A percentile compares a stretch with the other conserved stretches of the same genome.
Conservation (phyloP, 441 rosid genomes). For the Melastoma candidum region DNA sequence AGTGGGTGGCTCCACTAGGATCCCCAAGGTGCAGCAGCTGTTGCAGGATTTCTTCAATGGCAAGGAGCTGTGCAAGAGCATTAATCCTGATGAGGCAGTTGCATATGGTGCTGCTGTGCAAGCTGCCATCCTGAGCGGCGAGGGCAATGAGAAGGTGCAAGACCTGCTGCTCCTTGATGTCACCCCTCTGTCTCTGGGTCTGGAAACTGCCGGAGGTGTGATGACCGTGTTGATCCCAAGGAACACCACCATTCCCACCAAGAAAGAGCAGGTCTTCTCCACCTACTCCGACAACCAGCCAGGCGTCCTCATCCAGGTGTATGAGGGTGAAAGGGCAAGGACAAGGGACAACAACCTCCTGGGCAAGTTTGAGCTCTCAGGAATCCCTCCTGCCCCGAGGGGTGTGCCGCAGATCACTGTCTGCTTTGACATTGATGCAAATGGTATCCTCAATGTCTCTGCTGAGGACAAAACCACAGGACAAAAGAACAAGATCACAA, state of each 20-base stretch:
- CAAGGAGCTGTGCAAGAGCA: slow-evolving; percentile 2
- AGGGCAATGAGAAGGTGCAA: too few relatives aligned
- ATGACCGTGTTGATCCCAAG: too few relatives aligned
- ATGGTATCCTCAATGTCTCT: neutral
- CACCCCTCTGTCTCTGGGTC: too few relatives aligned
- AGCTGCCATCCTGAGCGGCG: neutral
- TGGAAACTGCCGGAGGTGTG: too few relatives aligned
- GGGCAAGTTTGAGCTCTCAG: too few relatives aligned
- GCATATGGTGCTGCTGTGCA: neutral
- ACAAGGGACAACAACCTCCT: too few relatives aligned
- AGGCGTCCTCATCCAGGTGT: neutral
- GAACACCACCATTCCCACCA: too few relatives aligned
- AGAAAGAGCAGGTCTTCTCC: neutral
- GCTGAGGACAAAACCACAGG: slow-evolving; percentile 7
- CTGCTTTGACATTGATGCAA: too few relatives aligned
- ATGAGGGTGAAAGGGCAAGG: too few relatives aligned
- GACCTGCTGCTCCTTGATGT: too few relatives aligned
- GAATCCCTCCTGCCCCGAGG: slow-evolving; percentile 8
- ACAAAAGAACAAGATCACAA: slow-evolving; percentile 10
- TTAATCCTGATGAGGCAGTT: too few relatives aligned
- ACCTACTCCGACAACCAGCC: neutral
- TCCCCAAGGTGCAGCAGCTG: too few relatives aligned
- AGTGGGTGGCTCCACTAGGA: slow-evolving; percentile 10
- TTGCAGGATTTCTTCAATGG: neutral
- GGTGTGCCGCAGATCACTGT: neutral